phyloP scores from a whole-genome alignment of 1,284 basidiomycete genomes.

The Pisolithus thermaeus region DNA sequence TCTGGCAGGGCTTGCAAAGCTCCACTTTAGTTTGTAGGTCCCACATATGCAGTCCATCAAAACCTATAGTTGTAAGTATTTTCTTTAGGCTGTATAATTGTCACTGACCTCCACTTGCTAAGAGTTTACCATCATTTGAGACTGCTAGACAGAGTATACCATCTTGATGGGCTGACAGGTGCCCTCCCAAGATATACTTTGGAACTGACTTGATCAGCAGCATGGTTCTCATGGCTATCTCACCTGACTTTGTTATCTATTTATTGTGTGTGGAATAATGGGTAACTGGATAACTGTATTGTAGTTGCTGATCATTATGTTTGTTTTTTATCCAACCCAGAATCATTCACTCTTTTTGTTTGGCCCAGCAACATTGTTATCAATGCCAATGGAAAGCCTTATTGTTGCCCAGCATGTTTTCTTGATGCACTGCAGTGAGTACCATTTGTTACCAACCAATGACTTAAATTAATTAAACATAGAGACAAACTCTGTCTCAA shows the following conservation, averaged over 20 bases:
- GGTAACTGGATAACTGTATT: not conserved
- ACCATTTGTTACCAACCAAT: too few species aligned
- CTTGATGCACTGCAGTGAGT: too few species aligned
- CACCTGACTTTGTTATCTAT: not conserved
- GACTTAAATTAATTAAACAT: too few species aligned
- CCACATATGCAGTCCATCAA: slow-evolving; percentile 3
- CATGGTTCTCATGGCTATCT: not conserved
- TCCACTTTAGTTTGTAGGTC: too few species aligned
- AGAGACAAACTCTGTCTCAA: too few species aligned
- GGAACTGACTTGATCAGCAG: not conserved
- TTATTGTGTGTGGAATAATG: not conserved
- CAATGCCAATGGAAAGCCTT: too few species aligned
- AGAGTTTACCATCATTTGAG: not conserved
- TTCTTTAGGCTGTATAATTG: not conserved
- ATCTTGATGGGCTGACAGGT: not conserved
- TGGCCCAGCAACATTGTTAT: too few species aligned
- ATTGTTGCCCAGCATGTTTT: too few species aligned
- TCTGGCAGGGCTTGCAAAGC: too few species aligned
- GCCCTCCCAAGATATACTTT: not conserved
- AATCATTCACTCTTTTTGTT: too few species aligned
- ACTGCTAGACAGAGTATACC: slow-evolving; percentile 2
- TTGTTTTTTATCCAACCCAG: too few species aligned
- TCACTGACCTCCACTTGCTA: slow-evolving; percentile 1
- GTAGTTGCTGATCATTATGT: too few species aligned
- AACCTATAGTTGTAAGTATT: not conserved